Base-by-base conservation (phyloP, 2,329 filamentous ascomycete genomes). In the Penicillium hesseltinei region DNA sequence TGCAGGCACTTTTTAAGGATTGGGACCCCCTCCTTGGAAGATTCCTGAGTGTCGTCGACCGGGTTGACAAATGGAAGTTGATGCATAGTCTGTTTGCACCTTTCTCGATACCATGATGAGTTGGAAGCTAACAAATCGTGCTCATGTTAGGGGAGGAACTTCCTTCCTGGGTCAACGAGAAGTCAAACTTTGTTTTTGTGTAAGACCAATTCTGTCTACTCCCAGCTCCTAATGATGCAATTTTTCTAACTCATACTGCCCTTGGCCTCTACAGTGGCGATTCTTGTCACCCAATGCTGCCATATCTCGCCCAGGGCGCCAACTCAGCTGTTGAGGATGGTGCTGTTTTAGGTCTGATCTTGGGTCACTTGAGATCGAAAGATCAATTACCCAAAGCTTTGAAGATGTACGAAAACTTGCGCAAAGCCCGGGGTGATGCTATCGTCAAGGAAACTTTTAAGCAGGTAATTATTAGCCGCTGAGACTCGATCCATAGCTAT, bases 321-420 rank as follows among this genome's bases (percentile, higher is more conserved):
- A 88, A 88, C 66, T 86, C 82, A 0, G 82, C 84, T 0, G 77
- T 90, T 1, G 87, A 90, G 66, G 88, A 90, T 52, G 87, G 86
- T 0, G 85, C 86, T 0, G 85, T 88, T 0, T 72, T 90, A 0
- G 87, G 87, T 0, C 75, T 79, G 0, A 65, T 89, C 1, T 73
- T 90, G 0, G 80, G 81, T 0, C 75, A 80, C 3, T 74, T 87
- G 10, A 71, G 75, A 35, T 71, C 69, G 0, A 79, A 76, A 46
- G 64, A 63, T 0, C 73, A 79, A 0, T 57, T 86, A 2, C 77
- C 77, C 0, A 1, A 82, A 82, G 66, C 71, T 73, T 25, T 69
- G 80, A 38, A 78, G 80, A 13, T 39, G 36, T 39, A 39, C n/a
- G 36, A 39, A 39, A n/a, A 39, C 10, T 39, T 39, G 36, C 36